A percentile compares a stretch with the other conserved stretches of the same genome.
Conservation (phyloP, 441 rosid species). For the Capsella rubella region DNA sequence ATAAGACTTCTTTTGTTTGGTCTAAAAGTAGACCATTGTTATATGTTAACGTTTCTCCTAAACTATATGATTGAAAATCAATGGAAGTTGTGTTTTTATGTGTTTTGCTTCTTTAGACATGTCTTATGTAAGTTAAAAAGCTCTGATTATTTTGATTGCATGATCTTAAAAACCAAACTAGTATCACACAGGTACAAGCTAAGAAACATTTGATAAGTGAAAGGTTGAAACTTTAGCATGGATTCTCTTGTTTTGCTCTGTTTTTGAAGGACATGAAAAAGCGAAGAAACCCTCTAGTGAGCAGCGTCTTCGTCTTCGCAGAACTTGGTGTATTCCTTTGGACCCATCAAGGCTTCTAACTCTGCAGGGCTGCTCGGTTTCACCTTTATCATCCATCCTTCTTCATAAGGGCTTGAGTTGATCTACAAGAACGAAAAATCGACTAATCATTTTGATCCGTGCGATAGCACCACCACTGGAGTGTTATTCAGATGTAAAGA, state of each 20-base stretch:
- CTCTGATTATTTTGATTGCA: conserved; percentile 2
- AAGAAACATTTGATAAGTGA: conserved; percentile 27
- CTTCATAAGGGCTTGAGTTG: conserved; percentile 89
- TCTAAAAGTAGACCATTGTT: conserved; percentile 35
- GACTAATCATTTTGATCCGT: neutral
- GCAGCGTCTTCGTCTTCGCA: conserved; percentile 96
- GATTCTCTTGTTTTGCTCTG: conserved; percentile 24
- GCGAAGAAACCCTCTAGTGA: conserved; percentile 60
- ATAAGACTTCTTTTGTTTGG: conserved; percentile 42
- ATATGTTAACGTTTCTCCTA: conserved; percentile 28
- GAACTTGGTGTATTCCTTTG: conserved; percentile 85
- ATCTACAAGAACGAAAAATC: conserved; percentile 11
- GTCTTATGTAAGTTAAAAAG: conserved; percentile 2
- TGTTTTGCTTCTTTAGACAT: neutral
- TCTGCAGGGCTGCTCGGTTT: conserved; percentile 88
- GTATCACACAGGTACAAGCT: conserved; percentile 33
- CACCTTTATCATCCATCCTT: conserved; percentile 97
- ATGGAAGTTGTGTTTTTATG: conserved; percentile 24
- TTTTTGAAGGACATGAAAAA: neutral
- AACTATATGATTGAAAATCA: conserved; percentile 29
- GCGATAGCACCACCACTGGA: neutral
- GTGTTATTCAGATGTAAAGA: conserved; percentile 9
- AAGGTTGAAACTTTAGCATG: conserved; percentile 32
- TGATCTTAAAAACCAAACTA: conserved; percentile 27
- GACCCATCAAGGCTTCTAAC: conserved; percentile 71